A percentile compares a stretch with the other conserved stretches of the same genome.
phyloP scores from a whole-genome alignment of 108 stramenopile genomes.

The Stephanodiscus minutulus region DNA sequence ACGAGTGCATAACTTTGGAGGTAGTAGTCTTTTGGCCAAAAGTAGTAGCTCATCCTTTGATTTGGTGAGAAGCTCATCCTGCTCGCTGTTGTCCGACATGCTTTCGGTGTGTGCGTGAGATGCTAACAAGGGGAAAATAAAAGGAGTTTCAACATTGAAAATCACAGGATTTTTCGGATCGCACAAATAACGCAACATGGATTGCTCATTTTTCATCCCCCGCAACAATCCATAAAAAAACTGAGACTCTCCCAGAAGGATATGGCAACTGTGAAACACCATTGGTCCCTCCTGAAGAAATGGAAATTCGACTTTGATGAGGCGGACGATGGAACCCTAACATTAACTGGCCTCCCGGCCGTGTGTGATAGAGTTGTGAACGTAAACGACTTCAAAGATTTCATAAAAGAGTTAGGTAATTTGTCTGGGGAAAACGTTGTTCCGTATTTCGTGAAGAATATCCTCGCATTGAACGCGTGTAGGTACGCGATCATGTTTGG shows the following conservation, averaged over 20 bases:
- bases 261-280: constrained; percentile 16
- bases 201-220: no score
- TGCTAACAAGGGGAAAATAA: no score
- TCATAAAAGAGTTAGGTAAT: constrained; percentile 32
- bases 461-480: constrained; percentile 49
- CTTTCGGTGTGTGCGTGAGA: no score
- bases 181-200: no score
- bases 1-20: no score
- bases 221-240: no score
- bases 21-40: no score
- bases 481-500: constrained; percentile 61
- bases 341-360: constrained; percentile 33
- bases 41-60: no score
- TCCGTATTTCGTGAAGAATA: constrained; percentile 45
- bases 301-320: constrained; percentile 48
- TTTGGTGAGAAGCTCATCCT: no score
- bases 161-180: no score
- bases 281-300: constrained; percentile 30
- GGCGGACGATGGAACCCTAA: constrained; percentile 9
- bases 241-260: constrained; percentile 21
- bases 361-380: constrained; percentile 42
- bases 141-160: no score
- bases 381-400: constrained; percentile 38
- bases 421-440: constrained; percentile 22
- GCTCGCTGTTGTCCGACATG: no score